Evolutionary conservation across 768 basidiomycete genomes (phyloP), one percentile per base, ranked within the genome.

Genomic region (Xerocomus potaroensis): DNA sequence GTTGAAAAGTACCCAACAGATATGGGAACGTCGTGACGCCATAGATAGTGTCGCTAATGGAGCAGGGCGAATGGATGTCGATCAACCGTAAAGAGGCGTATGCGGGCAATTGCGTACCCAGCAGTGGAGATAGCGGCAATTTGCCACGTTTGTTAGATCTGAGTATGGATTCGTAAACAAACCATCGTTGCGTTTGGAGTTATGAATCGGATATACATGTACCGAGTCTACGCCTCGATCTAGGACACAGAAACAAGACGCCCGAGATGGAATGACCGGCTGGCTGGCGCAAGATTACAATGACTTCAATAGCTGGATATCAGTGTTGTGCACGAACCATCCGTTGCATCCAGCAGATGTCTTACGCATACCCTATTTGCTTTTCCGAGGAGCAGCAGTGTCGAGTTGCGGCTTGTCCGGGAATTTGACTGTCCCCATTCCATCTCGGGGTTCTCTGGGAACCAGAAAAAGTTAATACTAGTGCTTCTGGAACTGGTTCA

Each of bases 1-100:
- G 31, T 42, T 57, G 45, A 63, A 47, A 48, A 57, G 15, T 33
- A 8, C 35, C 23, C 22, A 41, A 30, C 57, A 83, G 82, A 80
- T 84, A 58, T 84, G 82, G 82, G 81, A 83, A 66, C 72, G 76
- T 53, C 72, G 81, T 55, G 65, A 63, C 41, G 42, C 50, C 34
- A 49, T 46, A 8, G 22, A 50, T 24, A 30, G 31, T 11, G 52
- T 49, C 22, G 50, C 51, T 36, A 53, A 59, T 22, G 38, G 62
- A 43, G 38, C 41, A 26, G 45, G 24, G 41, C 55, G 51, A 45
- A 69, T 68, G 68, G 57, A 61, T 30, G 57, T 67, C 41, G 68
- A 73, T 62, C 64, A 57, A 34, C 50, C 38, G 50, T 61, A 47
- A 49, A 43, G 31, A 41, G 16, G 40, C 16, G 36, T 19, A 39